Percentiles rank a stretch among this genome's conserved stretches.
These are phyloP conservation scores for Aaosphaeria arxii DNA, from an alignment of 2,329 filamentous ascomycete species.

Conservation along the genomic window DNA sequence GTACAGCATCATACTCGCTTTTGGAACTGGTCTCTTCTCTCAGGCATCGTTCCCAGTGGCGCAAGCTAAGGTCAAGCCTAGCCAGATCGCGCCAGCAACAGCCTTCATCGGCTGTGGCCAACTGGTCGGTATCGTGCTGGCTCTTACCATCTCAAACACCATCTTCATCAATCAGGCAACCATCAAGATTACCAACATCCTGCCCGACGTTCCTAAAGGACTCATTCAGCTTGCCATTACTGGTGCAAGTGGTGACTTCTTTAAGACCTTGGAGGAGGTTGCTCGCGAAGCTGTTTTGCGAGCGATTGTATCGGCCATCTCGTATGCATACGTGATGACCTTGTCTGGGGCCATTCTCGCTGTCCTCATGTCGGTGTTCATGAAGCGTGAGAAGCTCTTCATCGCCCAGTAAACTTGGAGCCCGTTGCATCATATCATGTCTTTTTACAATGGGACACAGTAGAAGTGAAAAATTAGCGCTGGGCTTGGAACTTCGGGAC, in stretches of 20 bases:
- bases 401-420: too few relatives aligned
- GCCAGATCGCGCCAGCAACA: slow-evolving; percentile 7
- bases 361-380: background rate
- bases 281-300: background rate
- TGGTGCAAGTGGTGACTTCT: background rate
- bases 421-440: too few relatives aligned
- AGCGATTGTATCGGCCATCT: background rate
- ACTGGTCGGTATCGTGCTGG: slow-evolving; percentile 8
- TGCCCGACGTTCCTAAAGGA: background rate
- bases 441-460: too few relatives aligned
- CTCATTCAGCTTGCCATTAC: background rate
- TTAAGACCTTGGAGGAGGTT: background rate
- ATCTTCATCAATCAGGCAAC: slow-evolving; percentile 9
- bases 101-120: slow-evolving; percentile 14
- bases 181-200: background rate
- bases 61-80: slow-evolving; percentile 7
- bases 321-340: background rate
- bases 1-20: slow-evolving; percentile 14
- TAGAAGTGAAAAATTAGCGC: too few relatives aligned
- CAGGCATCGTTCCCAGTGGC: slow-evolving; percentile 11
- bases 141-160: slow-evolving; percentile 8
- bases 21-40: slow-evolving; percentile 15
- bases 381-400: slow-evolving; percentile 1
- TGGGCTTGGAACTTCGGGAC: too few relatives aligned
- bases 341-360: background rate